Conservation (phyloP, 176 grass and related monocot species). For the Eragrostis nindensis region DNA sequence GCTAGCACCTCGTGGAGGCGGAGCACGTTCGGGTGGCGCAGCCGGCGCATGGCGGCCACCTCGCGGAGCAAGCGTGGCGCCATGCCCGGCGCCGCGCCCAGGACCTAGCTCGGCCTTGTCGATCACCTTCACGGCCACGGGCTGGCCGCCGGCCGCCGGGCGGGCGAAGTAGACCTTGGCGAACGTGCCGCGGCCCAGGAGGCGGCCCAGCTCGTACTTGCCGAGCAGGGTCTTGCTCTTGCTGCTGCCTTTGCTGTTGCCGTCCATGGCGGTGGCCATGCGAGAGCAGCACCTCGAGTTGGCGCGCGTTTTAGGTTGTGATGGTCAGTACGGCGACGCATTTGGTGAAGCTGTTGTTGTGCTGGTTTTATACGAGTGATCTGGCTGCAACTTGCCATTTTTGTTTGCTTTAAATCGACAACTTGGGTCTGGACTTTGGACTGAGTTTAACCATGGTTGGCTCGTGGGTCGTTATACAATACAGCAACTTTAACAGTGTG, state of each 20-base stretch:
- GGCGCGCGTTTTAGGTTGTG: not conserved
- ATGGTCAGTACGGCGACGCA: not conserved
- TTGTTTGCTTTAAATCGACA: not conserved
- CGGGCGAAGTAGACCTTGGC: slow-evolving; percentile 86
- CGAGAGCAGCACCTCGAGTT: slow-evolving; percentile 9
- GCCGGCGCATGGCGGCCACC: slow-evolving; percentile 72
- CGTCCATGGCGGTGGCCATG: slow-evolving; percentile 21
- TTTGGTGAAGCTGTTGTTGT: slow-evolving; percentile 27
- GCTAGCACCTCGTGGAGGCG: slow-evolving; percentile 80
- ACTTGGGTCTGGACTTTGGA: not conserved
- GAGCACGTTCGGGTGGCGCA: slow-evolving; percentile 77
- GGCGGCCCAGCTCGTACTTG: slow-evolving; percentile 66
- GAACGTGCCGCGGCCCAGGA: slow-evolving; percentile 82
- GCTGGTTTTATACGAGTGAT: slow-evolving; percentile 39
- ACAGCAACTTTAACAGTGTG: too few relatives aligned
- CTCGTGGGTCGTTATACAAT: not conserved
- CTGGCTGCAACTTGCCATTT: slow-evolving; percentile 37
- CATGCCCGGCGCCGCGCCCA: slow-evolving; percentile 42
- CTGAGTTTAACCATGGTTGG: slow-evolving; percentile 24
- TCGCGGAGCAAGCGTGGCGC: slow-evolving; percentile 58
- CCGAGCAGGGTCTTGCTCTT: slow-evolving; percentile 51
- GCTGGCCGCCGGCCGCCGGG: slow-evolving; percentile 46
- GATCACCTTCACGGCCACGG: slow-evolving; percentile 80
- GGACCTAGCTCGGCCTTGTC: slow-evolving; percentile 70
- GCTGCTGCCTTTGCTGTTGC: slow-evolving; percentile 3